Conservation (phyloP, 106 monocot genomes). For the Narthecium ossifragum region DNA sequence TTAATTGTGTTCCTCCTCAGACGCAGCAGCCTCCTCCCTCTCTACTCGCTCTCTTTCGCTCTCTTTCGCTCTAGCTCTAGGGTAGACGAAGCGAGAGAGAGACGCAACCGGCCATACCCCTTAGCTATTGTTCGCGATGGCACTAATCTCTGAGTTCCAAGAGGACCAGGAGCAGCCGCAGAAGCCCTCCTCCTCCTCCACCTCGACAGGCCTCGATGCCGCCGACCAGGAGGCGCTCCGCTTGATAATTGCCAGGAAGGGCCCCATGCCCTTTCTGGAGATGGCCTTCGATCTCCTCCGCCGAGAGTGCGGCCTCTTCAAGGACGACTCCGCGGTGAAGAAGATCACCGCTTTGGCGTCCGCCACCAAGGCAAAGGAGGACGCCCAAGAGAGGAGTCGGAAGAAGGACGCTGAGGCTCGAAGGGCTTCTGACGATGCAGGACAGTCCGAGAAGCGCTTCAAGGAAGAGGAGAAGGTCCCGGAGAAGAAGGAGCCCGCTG, state of each 20-base stretch:
- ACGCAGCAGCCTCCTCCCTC: background rate
- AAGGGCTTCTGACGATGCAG: background rate
- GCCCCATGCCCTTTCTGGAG: slow-evolving; percentile 24
- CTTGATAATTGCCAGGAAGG: slow-evolving; percentile 9
- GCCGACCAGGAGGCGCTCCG: slow-evolving; percentile 11
- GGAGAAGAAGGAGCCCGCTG: background rate
- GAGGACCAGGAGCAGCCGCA: slow-evolving; percentile 11
- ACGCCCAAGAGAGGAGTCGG: slow-evolving; percentile 2
- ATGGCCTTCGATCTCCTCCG: slow-evolving; percentile 28
- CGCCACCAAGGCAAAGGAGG: slow-evolving; percentile 18
- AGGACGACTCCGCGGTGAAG: slow-evolving; percentile 10
- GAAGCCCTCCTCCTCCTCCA: background rate
- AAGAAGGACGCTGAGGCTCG: background rate
- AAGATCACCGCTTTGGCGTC: slow-evolving; percentile 23
- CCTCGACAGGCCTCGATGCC: background rate
- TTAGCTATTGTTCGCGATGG: slow-evolving; percentile 26
- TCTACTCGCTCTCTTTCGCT: background rate
- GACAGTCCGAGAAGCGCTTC: background rate
- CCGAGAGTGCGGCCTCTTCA: slow-evolving; percentile 29
- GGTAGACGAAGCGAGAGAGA: too few relatives aligned
- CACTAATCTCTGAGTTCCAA: slow-evolving; percentile 32
- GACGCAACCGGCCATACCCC: too few relatives aligned
- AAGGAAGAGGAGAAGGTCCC: slow-evolving; percentile 1
- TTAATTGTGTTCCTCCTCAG: background rate
- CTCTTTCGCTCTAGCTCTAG: too few relatives aligned